Conservation (phyloP, 345 rosid species). For the Clausena lansium region DNA sequence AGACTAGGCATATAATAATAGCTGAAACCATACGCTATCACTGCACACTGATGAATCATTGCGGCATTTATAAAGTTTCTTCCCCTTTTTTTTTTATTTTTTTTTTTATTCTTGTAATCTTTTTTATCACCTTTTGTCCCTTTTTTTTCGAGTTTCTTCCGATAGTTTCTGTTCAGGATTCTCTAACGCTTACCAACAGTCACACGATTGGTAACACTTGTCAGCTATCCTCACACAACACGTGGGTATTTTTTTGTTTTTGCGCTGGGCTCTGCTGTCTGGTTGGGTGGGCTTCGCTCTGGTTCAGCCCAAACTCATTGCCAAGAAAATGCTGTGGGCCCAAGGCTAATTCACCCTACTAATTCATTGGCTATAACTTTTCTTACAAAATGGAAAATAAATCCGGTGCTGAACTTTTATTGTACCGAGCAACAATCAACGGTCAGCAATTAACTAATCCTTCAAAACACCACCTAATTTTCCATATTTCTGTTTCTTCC, state of each 20-base stretch:
- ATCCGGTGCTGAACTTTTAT: no score
- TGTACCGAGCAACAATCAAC: no score
- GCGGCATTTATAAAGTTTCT: slow-evolving; percentile 11
- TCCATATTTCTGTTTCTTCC: no score
- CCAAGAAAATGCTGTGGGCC: no score
- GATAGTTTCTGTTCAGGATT: slow-evolving; percentile 2
- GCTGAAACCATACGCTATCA: slow-evolving; percentile 43
- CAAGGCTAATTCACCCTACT: no score
- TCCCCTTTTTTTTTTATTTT: no score
- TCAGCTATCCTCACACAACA: neutral
- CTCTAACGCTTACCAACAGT: neutral
- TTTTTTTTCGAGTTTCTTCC: slow-evolving; percentile 28
- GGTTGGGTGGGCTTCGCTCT: neutral
- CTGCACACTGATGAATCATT: slow-evolving; percentile 28
- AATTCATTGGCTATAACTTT: no score
- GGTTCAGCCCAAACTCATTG: neutral
- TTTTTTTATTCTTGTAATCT: neutral
- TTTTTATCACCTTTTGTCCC: neutral
- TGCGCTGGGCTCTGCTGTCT: neutral
- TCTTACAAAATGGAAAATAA: no score
- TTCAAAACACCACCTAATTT: no score
- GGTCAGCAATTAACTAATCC: no score
- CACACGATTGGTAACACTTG: neutral
- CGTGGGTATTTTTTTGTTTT: no score
- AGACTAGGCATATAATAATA: slow-evolving; percentile 34